These are phyloP conservation scores for Breynia disticha DNA, from an alignment of 441 rosid genomes.

Conservation along the genomic window DNA sequence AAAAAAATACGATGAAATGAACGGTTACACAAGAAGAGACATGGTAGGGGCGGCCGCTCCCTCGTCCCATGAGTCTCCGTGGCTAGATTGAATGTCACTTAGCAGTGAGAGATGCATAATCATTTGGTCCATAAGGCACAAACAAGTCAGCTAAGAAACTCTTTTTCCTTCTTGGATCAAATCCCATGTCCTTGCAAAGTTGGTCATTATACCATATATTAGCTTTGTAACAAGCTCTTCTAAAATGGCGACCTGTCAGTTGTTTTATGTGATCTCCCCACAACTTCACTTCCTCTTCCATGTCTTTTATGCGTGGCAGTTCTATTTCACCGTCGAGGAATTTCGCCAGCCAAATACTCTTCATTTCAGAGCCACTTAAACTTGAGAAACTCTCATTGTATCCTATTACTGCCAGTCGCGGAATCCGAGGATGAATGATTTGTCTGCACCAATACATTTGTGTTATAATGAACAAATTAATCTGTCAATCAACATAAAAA, in stretches of 20 bases:
- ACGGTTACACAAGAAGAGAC: too few species aligned
- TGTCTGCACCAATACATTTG: constrained; percentile 10
- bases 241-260: background rate
- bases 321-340: constrained; percentile 6
- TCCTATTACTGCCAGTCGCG: constrained; percentile 17
- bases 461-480: background rate
- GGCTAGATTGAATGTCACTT: background rate
- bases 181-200: constrained; percentile 16
- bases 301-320: constrained; percentile 8
- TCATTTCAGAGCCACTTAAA: constrained; percentile 8
- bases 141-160: constrained; percentile 10
- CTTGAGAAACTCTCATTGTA: constrained; percentile 16
- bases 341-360: constrained; percentile 9
- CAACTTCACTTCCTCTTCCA: constrained; percentile 13
- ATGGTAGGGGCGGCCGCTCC: too few species aligned
- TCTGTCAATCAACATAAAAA: too few species aligned
- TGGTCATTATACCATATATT: constrained; percentile 17
- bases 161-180: constrained; percentile 12
- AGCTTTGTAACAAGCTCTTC: constrained; percentile 3
- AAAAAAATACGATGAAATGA: too few species aligned
- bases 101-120: constrained; percentile 9
- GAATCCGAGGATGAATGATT: constrained; percentile 21
- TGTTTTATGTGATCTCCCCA: constrained; percentile 9
- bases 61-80: too few species aligned
- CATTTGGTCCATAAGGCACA: constrained; percentile 12